Conservation (phyloP, 1,284 basidiomycete genomes). For the Pisolithus thermaeus region DNA sequence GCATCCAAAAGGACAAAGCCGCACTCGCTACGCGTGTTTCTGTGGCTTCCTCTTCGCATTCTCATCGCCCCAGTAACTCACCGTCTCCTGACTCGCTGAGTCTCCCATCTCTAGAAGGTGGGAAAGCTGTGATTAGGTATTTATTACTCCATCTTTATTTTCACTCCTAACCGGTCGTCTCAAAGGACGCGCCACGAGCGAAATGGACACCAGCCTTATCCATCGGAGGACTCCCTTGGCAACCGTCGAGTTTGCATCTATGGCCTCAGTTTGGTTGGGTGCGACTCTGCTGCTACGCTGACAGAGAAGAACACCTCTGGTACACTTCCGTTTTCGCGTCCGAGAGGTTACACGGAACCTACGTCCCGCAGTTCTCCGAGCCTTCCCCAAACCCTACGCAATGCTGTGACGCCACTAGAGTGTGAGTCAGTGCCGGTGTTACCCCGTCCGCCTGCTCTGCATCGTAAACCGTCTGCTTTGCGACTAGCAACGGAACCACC, state of each 20-base stretch:
- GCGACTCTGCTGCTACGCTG: slow-evolving; percentile 6
- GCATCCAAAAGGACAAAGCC: slow-evolving; percentile 32
- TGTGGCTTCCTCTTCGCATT: slow-evolving; percentile 50
- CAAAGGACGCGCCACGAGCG: not conserved
- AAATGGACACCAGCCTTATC: not conserved
- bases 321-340: not conserved
- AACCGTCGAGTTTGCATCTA: slow-evolving; percentile 1
- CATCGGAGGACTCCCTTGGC: not conserved
- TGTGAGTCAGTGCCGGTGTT: slow-evolving; percentile 2
- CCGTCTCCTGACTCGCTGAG: slow-evolving; percentile 8
- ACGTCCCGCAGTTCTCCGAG: slow-evolving; percentile 1
- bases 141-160: not conserved
- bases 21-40: slow-evolving; percentile 41
- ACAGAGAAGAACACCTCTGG: slow-evolving; percentile 6
- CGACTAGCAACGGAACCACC: slow-evolving; percentile 35
- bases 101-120: slow-evolving; percentile 5
- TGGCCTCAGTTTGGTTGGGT: slow-evolving; percentile 5
- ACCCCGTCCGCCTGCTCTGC: slow-evolving; percentile 23
- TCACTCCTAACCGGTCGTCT: not conserved
- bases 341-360: slow-evolving; percentile 5
- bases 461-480: slow-evolving; percentile 37
- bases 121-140: slow-evolving; percentile 1
- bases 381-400: slow-evolving; percentile 1
- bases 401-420: not conserved
- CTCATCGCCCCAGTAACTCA: slow-evolving; percentile 28